Percentiles rank a stretch among this genome's conserved stretches.
phyloP scores from a whole-genome alignment of 177 flowering plant genomes.

The Vitis hybrid region DNA sequence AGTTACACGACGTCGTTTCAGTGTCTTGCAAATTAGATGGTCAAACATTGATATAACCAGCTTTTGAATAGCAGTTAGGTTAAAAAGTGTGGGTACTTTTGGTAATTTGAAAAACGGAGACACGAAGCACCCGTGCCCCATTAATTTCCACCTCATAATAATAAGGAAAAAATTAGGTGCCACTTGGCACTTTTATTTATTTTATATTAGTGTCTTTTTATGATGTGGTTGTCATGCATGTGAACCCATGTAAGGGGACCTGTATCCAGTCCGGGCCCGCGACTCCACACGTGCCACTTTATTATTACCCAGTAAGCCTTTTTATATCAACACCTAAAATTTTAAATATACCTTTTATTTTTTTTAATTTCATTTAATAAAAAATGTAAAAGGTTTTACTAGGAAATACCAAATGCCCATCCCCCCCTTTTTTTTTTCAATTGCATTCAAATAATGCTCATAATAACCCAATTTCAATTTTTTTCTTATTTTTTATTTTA shows the following conservation, averaged over 20 bases:
- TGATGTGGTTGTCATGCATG: constrained; percentile 25
- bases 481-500: no score
- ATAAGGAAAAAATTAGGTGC: no score
- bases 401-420: no score
- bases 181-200: not conserved
- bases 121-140: constrained; percentile 51
- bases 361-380: no score
- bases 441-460: no score
- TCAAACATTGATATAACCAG: not conserved
- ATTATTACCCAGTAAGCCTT: not conserved
- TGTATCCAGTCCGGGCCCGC: constrained; percentile 7
- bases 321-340: no score
- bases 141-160: constrained; percentile 1
- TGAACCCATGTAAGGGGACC: constrained; percentile 16
- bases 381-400: no score
- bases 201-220: not conserved
- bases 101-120: not conserved
- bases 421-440: no score
- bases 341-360: not conserved
- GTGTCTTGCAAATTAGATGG: no score
- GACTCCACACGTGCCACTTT: not conserved
- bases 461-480: no score
- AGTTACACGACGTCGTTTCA: no score
- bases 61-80: constrained; percentile 11
- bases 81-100: constrained; percentile 3